phyloP scores from a whole-genome alignment of 2,329 filamentous ascomycete genomes.

The Mollisia scopiformis region DNA sequence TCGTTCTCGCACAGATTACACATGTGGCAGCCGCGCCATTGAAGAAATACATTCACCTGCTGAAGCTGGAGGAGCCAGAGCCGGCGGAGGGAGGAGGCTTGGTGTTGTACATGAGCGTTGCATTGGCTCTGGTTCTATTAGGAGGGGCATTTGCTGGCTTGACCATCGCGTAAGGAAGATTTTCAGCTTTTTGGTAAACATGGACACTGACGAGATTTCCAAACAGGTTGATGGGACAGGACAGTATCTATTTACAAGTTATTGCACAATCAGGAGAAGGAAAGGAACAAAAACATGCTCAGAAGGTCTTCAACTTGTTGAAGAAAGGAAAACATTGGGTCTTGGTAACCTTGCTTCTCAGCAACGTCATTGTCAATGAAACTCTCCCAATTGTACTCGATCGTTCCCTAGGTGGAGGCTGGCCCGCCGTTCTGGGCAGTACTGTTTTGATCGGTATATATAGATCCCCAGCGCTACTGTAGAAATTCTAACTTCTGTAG shows the following conservation, averaged over 20 bases:
- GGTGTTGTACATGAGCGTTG: conserved; percentile 81
- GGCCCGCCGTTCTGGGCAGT: conserved; percentile 91
- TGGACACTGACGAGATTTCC: conserved; percentile 1
- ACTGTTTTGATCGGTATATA: conserved; percentile 86
- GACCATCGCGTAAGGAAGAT: conserved; percentile 73
- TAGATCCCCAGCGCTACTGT: neutral
- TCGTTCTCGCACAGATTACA: conserved; percentile 47
- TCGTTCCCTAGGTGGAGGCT: conserved; percentile 88
- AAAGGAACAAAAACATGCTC: conserved; percentile 84
- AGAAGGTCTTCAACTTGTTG: conserved; percentile 77
- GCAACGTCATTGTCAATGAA: conserved; percentile 98
- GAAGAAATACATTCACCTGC: conserved; percentile 43
- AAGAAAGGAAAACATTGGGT: conserved; percentile 97
- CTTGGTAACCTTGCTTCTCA: conserved; percentile 87
- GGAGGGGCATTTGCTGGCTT: conserved; percentile 94
- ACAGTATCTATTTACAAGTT: conserved; percentile 97
- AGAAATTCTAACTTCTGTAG: conserved; percentile 49
- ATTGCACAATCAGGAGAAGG: conserved; percentile 84
- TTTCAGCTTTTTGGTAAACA: neutral
- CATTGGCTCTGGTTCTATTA: conserved; percentile 78
- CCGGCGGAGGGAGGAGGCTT: conserved; percentile 64
- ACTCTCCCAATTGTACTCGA: conserved; percentile 94
- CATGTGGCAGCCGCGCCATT: conserved; percentile 37
- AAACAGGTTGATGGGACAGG: conserved; percentile 56
- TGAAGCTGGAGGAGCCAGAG: conserved; percentile 50